A percentile compares a stretch with the other conserved stretches of the same genome.
These are phyloP conservation scores for Pythium pyrilobum DNA, from an alignment of 352 stramenopile genomes.

Conservation along the genomic window DNA sequence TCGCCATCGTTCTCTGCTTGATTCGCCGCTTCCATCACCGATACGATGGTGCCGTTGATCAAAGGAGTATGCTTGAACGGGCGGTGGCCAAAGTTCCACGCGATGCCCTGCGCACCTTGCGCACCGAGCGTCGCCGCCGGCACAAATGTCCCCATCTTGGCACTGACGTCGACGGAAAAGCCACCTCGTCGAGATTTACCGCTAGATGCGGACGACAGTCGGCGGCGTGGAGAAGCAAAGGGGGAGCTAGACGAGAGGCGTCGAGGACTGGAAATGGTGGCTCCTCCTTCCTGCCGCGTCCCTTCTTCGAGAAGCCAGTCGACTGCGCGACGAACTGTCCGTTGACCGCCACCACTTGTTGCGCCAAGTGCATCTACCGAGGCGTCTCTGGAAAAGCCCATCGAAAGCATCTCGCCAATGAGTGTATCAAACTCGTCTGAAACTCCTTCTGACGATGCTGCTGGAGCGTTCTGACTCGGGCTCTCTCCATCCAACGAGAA, in stretches of 20 bases:
- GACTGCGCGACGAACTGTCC: slow-evolving; percentile 24
- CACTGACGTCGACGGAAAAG: too few species aligned
- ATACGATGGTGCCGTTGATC: slow-evolving; percentile 16
- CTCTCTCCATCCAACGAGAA: not conserved
- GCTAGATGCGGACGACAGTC: slow-evolving; percentile 3
- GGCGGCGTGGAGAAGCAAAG: slow-evolving; percentile 15
- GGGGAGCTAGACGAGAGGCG: slow-evolving; percentile 7
- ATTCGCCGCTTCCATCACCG: slow-evolving; percentile 27
- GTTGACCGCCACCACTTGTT: slow-evolving; percentile 16
- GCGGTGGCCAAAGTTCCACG: slow-evolving; percentile 68
- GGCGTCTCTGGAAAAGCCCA: slow-evolving; percentile 36
- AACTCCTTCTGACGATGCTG: not conserved
- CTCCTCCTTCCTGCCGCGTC: not conserved
- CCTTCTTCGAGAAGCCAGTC: slow-evolving; percentile 36
- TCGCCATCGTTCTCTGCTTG: slow-evolving; percentile 18
- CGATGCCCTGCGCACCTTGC: slow-evolving; percentile 52
- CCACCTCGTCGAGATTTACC: not conserved
- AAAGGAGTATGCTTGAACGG: slow-evolving; percentile 40
- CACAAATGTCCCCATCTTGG: too few species aligned
- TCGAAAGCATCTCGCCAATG: slow-evolving; percentile 43
- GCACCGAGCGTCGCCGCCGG: slow-evolving; percentile 36
- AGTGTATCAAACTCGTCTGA: slow-evolving; percentile 34
- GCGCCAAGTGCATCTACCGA: slow-evolving; percentile 35
- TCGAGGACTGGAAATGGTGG: slow-evolving; percentile 10
- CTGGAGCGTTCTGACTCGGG: not conserved